A percentile compares a stretch with the other conserved stretches of the same genome.
Conservation (phyloP, 257 asterid species). For the Solanum piurae region DNA sequence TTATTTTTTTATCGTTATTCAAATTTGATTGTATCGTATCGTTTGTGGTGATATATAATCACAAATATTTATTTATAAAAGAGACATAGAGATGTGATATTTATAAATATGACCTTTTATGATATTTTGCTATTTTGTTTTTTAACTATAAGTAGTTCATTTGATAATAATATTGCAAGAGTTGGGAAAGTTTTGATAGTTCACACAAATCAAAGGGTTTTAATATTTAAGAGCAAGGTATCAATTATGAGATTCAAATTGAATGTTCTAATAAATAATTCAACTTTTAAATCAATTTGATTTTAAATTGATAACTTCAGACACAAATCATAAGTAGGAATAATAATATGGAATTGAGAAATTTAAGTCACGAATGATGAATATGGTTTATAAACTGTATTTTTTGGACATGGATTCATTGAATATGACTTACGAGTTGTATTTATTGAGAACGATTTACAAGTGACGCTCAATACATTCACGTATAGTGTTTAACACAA, state of each 20-base stretch:
- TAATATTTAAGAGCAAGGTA: background rate
- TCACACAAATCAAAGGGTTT: background rate
- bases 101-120: background rate
- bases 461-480: background rate
- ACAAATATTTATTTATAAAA: background rate
- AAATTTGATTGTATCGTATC: background rate
- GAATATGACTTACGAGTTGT: background rate
- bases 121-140: background rate
- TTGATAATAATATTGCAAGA: background rate
- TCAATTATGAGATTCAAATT: background rate
- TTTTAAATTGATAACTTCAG: background rate
- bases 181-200: background rate
- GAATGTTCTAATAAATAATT: background rate
- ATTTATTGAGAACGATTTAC: background rate
- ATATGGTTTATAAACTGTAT: background rate
- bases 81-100: background rate
- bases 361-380: background rate
- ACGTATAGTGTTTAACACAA: too few relatives aligned
- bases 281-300: background rate
- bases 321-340: fast-evolving
- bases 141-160: background rate
- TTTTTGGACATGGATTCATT: background rate
- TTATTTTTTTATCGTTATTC: fast-evolving
- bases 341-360: background rate
- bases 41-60: background rate